These are phyloP conservation scores for Astragalus membranaceus DNA, from an alignment of 306 rosid genomes.

Conservation along the genomic window DNA sequence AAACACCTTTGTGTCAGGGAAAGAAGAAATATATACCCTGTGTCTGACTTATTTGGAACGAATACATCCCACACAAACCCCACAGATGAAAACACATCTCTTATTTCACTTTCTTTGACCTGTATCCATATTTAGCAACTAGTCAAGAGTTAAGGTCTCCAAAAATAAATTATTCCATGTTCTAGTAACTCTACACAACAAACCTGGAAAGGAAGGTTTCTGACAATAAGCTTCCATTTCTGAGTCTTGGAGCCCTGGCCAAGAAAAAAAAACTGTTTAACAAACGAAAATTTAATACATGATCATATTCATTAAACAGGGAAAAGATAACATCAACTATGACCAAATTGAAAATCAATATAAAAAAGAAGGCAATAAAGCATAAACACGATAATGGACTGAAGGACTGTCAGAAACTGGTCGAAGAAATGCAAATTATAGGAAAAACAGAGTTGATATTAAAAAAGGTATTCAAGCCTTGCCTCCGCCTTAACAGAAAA, in stretches of 20 bases:
- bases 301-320: neutral
- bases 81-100: constrained; percentile 54
- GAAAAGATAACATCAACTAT: neutral
- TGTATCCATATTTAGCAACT: constrained; percentile 39
- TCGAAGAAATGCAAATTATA: neutral
- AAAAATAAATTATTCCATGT: constrained; percentile 8
- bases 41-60: constrained; percentile 63
- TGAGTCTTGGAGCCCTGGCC: constrained; percentile 89
- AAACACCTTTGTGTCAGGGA: neutral
- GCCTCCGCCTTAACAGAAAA: neutral
- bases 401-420: neutral
- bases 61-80: constrained; percentile 91
- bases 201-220: constrained; percentile 97
- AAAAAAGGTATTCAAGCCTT: neutral
- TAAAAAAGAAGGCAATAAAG: neutral
- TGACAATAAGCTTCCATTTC: constrained; percentile 86
- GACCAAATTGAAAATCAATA: constrained; percentile 12
- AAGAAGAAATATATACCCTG: constrained; percentile 48
- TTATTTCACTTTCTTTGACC: constrained; percentile 65
- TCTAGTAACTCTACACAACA: neutral
- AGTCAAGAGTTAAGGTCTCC: constrained; percentile 25
- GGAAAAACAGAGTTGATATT: neutral
- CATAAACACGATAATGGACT: constrained; percentile 6
- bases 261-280: constrained; percentile 21
- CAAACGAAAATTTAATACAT: constrained; percentile 17